These are phyloP conservation scores for Claviceps sp. DNA, from an alignment of 2,329 filamentous ascomycete genomes.

Conservation along the genomic window DNA sequence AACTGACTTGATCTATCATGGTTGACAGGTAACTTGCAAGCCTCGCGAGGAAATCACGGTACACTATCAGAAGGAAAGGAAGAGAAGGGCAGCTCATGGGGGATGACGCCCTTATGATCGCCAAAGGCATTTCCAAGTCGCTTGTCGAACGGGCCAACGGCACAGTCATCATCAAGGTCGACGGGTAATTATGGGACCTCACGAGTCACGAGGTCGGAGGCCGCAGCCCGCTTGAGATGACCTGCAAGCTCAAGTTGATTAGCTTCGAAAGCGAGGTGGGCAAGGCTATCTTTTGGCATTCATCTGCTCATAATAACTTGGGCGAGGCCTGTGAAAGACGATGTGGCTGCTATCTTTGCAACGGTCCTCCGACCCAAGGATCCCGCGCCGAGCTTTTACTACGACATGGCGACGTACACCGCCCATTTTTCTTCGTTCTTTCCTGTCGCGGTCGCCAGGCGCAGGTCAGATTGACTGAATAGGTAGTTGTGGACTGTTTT, in stretches of 20 bases:
- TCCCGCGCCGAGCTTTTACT: constrained; percentile 72
- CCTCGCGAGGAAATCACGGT: constrained; percentile 58
- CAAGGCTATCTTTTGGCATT: constrained; percentile 97
- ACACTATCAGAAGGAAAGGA: constrained; percentile 60
- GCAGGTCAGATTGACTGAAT: too few species aligned
- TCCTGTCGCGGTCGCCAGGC: too few species aligned
- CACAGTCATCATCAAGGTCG: constrained; percentile 73
- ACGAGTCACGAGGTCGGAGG: constrained; percentile 45
- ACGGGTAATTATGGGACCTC: constrained; percentile 83
- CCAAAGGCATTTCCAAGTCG: constrained; percentile 70
- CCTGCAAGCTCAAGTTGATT: constrained; percentile 72
- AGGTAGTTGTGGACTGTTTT: too few species aligned
- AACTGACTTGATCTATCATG: background rate
- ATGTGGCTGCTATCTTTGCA: constrained; percentile 84
- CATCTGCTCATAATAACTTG: constrained; percentile 86
- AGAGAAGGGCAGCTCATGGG: constrained; percentile 69
- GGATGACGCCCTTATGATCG: constrained; percentile 72
- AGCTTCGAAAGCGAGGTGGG: constrained; percentile 54
- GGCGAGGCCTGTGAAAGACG: constrained; percentile 85
- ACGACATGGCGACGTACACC: constrained; percentile 61
- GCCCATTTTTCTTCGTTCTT: background rate
- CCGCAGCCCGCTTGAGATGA: constrained; percentile 81
- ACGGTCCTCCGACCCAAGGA: constrained; percentile 83
- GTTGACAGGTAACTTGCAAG: constrained; percentile 32
- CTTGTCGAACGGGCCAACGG: constrained; percentile 73